Conservation (phyloP, 371 early-diverging fungal genomes). For the Mortierella sp. region DNA sequence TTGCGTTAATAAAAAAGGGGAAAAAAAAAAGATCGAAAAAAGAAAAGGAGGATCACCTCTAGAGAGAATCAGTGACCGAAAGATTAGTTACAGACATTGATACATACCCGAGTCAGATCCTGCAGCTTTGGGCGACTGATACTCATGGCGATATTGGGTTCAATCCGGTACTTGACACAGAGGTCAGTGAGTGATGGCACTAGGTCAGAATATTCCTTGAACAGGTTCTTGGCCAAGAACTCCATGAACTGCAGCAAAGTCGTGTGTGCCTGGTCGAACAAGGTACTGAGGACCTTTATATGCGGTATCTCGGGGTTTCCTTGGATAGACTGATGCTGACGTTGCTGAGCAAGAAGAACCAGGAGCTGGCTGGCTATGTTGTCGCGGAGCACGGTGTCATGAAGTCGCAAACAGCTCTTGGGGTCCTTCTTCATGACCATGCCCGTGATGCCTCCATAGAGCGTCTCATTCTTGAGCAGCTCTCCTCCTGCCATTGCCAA, state of each 20-base stretch:
- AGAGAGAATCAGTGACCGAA: no score
- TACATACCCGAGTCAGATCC: constrained; percentile 17
- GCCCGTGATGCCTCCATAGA: constrained; percentile 59
- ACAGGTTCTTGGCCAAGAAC: constrained; percentile 69
- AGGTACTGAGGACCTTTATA: constrained; percentile 65
- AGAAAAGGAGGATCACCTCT: no score
- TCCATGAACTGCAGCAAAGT: constrained; percentile 75
- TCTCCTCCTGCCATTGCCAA: constrained; percentile 79
- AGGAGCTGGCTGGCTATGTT: constrained; percentile 68
- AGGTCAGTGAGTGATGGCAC: constrained; percentile 73
- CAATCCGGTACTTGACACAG: constrained; percentile 66
- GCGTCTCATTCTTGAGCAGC: constrained; percentile 63
- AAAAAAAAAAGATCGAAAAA: not conserved
- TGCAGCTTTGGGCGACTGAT: constrained; percentile 77
- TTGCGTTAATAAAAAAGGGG: not conserved
- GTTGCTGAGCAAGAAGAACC: constrained; percentile 70
- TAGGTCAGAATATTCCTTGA: constrained; percentile 66
- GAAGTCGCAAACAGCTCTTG: constrained; percentile 68
- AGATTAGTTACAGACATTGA: no score
- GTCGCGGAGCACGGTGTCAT: constrained; percentile 67
- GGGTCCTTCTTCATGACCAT: constrained; percentile 64
- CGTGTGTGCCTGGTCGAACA: constrained; percentile 70
- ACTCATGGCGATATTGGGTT: constrained; percentile 80
- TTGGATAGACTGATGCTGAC: constrained; percentile 57
- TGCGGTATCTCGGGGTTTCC: constrained; percentile 57